phyloP scores from a whole-genome alignment of 2,329 filamentous ascomycete species.

The Fusarium bulbicola region DNA sequence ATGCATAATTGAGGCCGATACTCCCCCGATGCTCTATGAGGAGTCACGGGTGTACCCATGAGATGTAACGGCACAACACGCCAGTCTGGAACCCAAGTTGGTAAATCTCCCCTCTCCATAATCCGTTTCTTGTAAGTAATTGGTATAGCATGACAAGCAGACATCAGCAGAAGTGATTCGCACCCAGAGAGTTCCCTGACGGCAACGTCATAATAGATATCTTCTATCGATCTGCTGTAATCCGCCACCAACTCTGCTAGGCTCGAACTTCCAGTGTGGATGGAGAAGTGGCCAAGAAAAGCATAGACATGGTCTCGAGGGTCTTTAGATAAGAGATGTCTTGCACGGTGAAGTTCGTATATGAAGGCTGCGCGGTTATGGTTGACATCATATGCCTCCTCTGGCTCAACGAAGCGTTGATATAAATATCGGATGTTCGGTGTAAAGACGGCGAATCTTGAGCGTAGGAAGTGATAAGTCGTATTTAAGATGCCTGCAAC shows the following conservation, averaged over 20 bases:
- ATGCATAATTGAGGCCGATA: constrained; percentile 42
- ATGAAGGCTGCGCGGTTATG: constrained; percentile 48
- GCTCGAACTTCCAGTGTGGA: constrained; percentile 33
- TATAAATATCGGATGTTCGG: constrained; percentile 48
- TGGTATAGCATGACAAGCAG: constrained; percentile 41
- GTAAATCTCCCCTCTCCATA: constrained; percentile 26
- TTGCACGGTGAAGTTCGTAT: constrained; percentile 49
- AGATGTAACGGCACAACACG: constrained; percentile 45
- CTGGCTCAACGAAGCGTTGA: constrained; percentile 47
- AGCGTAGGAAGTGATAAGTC: constrained; percentile 46
- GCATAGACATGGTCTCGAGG: constrained; percentile 49
- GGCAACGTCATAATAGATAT: constrained; percentile 48
- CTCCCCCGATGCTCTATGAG: constrained; percentile 44
- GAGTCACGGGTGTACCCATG: constrained; percentile 45
- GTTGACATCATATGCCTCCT: constrained; percentile 35
- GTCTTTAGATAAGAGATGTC: constrained; percentile 46
- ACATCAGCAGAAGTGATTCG: constrained; percentile 43
- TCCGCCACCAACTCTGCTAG: constrained; percentile 42
- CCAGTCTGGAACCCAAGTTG: constrained; percentile 53
- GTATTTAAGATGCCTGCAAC: constrained; percentile 47
- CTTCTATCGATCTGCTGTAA: constrained; percentile 44
- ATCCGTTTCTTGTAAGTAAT: constrained; percentile 15
- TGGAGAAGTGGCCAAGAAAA: constrained; percentile 49
- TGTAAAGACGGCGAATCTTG: constrained; percentile 44
- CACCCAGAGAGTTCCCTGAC: constrained; percentile 43